Conservation (phyloP, 1,284 basidiomycete species). For the Sanghuangporus baumii region DNA sequence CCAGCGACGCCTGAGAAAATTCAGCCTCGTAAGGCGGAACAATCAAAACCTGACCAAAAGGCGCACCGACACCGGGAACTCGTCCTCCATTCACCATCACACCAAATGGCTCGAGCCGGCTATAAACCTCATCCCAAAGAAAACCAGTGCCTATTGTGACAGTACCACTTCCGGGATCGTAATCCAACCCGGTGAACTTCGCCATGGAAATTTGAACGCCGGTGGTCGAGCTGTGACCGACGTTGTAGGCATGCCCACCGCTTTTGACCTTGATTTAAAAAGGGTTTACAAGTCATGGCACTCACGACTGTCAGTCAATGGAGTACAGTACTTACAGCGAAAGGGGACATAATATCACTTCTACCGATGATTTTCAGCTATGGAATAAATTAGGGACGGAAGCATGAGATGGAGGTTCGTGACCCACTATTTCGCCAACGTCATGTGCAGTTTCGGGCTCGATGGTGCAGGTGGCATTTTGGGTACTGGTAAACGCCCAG, state of each 20-base stretch:
- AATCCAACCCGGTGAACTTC: slow-evolving; percentile 18
- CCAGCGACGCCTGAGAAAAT: slow-evolving; percentile 9
- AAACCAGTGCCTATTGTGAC: slow-evolving; percentile 19
- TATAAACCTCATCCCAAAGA: slow-evolving; percentile 25
- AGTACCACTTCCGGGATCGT: slow-evolving; percentile 14
- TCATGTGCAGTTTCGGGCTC: too few relatives aligned
- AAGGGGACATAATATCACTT: slow-evolving; percentile 12
- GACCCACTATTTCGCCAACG: too few relatives aligned
- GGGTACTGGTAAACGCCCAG: too few relatives aligned
- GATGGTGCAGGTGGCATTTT: too few relatives aligned
- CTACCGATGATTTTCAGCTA: background rate
- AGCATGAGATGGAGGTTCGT: too few relatives aligned
- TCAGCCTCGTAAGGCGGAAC: background rate
- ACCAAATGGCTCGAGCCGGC: slow-evolving; percentile 15
- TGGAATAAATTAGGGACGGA: too few relatives aligned
- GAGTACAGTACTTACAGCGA: slow-evolving; percentile 13
- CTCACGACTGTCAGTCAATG: background rate
- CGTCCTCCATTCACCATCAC: slow-evolving; percentile 23
- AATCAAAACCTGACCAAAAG: background rate
- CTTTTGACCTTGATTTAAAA: slow-evolving; percentile 18
- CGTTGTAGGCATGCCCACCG: slow-evolving; percentile 24
- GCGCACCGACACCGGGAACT: slow-evolving; percentile 20
- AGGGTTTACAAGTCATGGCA: background rate
- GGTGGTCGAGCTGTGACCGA: slow-evolving; percentile 23
- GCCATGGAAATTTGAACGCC: slow-evolving; percentile 24